These are phyloP conservation scores for Mycena albidolilacea DNA, from an alignment of 768 basidiomycete genomes.

Conservation along the genomic window DNA sequence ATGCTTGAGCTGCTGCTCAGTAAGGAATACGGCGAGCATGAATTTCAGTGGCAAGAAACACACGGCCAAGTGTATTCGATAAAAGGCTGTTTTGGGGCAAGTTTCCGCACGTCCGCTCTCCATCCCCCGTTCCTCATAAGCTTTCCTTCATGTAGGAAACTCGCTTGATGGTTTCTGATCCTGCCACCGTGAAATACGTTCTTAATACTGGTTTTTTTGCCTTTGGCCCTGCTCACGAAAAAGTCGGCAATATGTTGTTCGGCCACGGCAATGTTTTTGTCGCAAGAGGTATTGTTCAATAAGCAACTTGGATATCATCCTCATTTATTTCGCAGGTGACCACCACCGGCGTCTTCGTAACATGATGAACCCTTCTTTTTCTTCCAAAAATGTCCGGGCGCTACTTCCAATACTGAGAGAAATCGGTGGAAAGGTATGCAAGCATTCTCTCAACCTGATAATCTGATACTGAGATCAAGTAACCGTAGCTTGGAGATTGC, in stretches of 20 bases:
- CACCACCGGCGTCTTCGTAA: background rate
- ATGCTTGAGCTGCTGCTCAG: slow-evolving; percentile 11
- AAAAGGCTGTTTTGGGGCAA: slow-evolving; percentile 17
- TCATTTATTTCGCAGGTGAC: background rate
- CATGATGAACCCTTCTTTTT: slow-evolving; percentile 14
- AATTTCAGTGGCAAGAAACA: slow-evolving; percentile 20
- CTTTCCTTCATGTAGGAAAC: background rate
- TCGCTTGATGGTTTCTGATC: slow-evolving; percentile 16
- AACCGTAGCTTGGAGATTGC: slow-evolving; percentile 9
- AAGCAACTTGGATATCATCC: background rate
- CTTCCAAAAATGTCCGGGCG: background rate
- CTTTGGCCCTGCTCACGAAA: background rate
- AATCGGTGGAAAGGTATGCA: slow-evolving; percentile 1
- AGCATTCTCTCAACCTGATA: background rate
- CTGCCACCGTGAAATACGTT: background rate
- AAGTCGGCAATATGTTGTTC: background rate
- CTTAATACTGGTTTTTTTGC: slow-evolving; percentile 2
- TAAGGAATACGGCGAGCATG: slow-evolving; percentile 25
- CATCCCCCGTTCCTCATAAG: background rate
- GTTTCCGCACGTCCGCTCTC: background rate
- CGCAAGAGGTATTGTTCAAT: background rate
- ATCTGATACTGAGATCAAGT: background rate
- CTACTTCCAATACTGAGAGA: slow-evolving; percentile 1
- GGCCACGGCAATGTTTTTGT: slow-evolving; percentile 9
- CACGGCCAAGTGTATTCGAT: slow-evolving; percentile 18